Conservation (phyloP, 257 asterid species). For the Jaltomata sinuosa region DNA sequence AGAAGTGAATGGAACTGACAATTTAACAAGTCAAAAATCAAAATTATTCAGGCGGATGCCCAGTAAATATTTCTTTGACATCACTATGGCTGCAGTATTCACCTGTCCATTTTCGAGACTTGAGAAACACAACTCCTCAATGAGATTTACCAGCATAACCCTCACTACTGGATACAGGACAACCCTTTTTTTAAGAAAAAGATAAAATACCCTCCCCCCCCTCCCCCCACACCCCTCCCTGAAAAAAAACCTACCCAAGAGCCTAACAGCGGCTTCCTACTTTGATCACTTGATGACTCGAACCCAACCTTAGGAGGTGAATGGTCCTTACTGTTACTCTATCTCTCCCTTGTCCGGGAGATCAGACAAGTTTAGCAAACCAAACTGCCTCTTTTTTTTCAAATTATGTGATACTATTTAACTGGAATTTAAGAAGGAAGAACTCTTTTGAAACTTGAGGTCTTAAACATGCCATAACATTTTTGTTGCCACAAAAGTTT, state of each 20-base stretch:
- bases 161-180: neutral
- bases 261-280: neutral
- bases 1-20: neutral
- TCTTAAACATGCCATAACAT: neutral
- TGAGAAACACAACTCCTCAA: neutral
- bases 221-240: no score
- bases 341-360: neutral
- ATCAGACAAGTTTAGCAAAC: neutral
- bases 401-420: neutral
- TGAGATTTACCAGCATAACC: neutral
- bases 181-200: neutral
- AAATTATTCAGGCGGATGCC: neutral
- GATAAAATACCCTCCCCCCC: neutral
- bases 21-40: neutral
- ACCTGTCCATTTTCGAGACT: neutral
- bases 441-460: neutral
- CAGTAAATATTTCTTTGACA: neutral
- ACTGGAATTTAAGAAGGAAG: neutral
- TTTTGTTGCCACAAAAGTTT: neutral
- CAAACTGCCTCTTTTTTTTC: neutral
- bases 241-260: neutral
- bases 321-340: neutral
- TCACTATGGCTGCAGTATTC: neutral
- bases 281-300: neutral
- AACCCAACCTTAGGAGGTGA: neutral